phyloP scores from a whole-genome alignment of 148 eudicot genomes.

The Amaranthus cruentus region DNA sequence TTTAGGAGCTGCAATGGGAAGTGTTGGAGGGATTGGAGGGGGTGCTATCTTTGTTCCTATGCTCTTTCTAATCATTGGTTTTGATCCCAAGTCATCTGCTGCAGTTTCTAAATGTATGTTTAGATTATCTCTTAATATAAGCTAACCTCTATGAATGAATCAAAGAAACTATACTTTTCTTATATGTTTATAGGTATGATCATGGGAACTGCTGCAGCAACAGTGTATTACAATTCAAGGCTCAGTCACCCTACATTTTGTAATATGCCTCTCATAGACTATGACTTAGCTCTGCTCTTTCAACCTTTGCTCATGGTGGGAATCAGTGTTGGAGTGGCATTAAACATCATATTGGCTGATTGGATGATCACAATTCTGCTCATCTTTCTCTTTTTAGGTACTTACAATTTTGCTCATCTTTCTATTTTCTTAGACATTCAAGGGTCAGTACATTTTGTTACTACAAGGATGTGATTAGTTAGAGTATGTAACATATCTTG shows the following conservation, averaged over 20 bases:
- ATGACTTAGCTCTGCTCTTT: not conserved
- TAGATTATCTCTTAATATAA: too few species aligned
- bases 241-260: slow-evolving; percentile 12
- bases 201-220: slow-evolving; percentile 21
- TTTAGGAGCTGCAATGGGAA: slow-evolving; percentile 26
- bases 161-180: too few species aligned
- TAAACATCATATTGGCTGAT: slow-evolving; percentile 19
- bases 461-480: too few species aligned
- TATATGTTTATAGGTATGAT: slow-evolving; percentile 13
- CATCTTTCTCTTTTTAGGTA: slow-evolving; percentile 20
- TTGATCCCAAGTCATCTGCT: slow-evolving; percentile 20
- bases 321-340: slow-evolving; percentile 16
- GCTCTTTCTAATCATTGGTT: slow-evolving; percentile 22
- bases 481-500: too few species aligned
- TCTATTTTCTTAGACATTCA: not conserved
- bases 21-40: slow-evolving; percentile 25
- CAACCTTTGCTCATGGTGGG: slow-evolving; percentile 24
- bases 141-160: too few species aligned
- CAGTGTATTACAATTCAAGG: slow-evolving; percentile 14
- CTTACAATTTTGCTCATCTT: not conserved
- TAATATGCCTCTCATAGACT: slow-evolving; percentile 16
- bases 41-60: slow-evolving; percentile 26
- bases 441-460: too few species aligned
- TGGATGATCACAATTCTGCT: not conserved
- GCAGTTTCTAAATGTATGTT: slow-evolving; percentile 18